Conservation (phyloP, 225 moss, liverwort and hornwort genomes). For the Thuidium tamariscinum region DNA sequence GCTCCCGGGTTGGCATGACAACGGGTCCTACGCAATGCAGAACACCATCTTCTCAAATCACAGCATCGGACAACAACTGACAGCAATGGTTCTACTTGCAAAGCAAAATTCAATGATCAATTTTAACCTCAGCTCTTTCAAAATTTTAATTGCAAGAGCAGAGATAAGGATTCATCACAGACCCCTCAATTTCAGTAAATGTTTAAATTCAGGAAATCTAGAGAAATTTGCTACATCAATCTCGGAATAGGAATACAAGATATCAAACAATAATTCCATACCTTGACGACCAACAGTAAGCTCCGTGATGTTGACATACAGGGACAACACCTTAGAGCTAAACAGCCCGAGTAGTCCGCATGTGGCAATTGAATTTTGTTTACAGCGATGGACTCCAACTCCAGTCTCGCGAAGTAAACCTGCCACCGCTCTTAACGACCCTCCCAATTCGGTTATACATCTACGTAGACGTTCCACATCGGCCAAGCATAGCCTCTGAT, state of each 20-base stretch:
- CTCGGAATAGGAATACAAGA: background rate
- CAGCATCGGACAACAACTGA: background rate
- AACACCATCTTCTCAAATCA: background rate
- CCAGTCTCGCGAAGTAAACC: background rate
- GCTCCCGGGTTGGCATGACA: background rate
- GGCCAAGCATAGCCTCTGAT: background rate
- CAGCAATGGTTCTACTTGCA: background rate
- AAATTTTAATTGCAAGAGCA: too few relatives aligned
- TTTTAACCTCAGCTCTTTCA: background rate
- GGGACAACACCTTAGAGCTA: too few relatives aligned
- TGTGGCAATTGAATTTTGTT: background rate
- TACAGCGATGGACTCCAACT: background rate
- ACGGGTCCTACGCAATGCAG: background rate
- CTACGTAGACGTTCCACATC: background rate
- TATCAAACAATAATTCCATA: background rate
- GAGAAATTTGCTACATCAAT: background rate
- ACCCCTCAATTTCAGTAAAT: background rate
- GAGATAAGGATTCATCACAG: background rate
- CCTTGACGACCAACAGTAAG: background rate
- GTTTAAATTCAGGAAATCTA: background rate
- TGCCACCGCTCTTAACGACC: background rate
- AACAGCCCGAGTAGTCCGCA: background rate
- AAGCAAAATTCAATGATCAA: background rate
- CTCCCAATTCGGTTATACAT: too few relatives aligned
- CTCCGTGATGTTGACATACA: background rate